Base-by-base conservation (phyloP, 2,329 filamentous ascomycete species). In the Fusarium nelsonii region DNA sequence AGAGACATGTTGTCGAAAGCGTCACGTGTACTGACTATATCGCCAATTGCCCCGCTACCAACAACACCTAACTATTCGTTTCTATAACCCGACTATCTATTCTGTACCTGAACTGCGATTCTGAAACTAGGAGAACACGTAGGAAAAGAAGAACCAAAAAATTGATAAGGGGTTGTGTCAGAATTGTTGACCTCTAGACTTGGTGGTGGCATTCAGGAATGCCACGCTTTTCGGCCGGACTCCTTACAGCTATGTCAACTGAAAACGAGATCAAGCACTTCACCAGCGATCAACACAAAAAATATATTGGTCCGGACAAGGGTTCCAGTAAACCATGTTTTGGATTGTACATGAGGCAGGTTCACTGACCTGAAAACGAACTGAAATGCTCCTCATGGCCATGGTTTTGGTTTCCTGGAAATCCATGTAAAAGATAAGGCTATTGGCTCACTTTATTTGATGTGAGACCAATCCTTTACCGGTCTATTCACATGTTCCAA, bases 1-100 rank as follows among this genome's bases (percentile, higher is more conserved):
- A 28, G 48, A 51, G 33, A 16, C 26, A 51, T 51, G 55, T 65
- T 43, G 43, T 48, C 41, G 18, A 6, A 26, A 43, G 50, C 45
- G 39, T 66, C 63, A 66, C 63, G 60, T 65, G 55, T 44, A 34
- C n/a, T 40, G 34, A 28, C 23, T 26, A 40, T 30, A 32, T 40
- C 20, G 16, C 10, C 8, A 45, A 49, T 26, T 46, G 62, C 63
- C 63, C 53, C 53, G 53, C 63, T 34, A 58, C 28, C 20, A 49
- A 41, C 23, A 51, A 30, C 9, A 51, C 11, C 36, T n/a, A n/a
- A n/a, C n/a, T 15, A 15, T 50, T 45, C 23, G n/a, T 28, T 39
- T 37, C 48, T 14, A 18, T 11, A 18, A 16, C 26, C 28, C 20
- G 8, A 11, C 43, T 45, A 23, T 45, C n/a, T 4, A 20, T 20